phyloP scores from a whole-genome alignment of 2,329 filamentous ascomycete genomes.

The Cercospora berteroae region DNA sequence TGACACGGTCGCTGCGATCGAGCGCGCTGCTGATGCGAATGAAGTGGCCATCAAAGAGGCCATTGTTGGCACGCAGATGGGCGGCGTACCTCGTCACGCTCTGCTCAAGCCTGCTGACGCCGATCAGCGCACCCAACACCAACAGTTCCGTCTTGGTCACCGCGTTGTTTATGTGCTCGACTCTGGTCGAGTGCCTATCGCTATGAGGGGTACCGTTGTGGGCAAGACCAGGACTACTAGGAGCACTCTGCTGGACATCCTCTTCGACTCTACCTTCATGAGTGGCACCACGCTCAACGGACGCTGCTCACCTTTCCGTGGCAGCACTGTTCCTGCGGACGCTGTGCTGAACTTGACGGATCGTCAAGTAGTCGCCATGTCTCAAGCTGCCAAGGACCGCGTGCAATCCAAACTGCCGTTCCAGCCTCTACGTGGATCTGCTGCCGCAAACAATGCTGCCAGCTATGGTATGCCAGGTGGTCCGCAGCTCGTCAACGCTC shows the following conservation, averaged over 20 bases:
- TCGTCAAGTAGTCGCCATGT: slow-evolving; percentile 70
- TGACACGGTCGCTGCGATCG: slow-evolving; percentile 77
- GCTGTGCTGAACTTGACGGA: slow-evolving; percentile 84
- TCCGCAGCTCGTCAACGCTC: slow-evolving; percentile 59
- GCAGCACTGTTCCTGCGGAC: slow-evolving; percentile 84
- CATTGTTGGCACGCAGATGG: slow-evolving; percentile 66
- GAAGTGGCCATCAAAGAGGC: slow-evolving; percentile 48
- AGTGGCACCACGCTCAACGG: slow-evolving; percentile 89
- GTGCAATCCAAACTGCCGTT: slow-evolving; percentile 27
- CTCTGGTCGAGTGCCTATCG: slow-evolving; percentile 92
- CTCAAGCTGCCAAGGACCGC: slow-evolving; percentile 37
- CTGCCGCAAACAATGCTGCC: slow-evolving; percentile 38
- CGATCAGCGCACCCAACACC: slow-evolving; percentile 85
- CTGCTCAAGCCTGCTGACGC: slow-evolving; percentile 91
- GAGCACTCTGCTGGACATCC: slow-evolving; percentile 78
- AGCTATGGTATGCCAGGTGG: slow-evolving; percentile 59
- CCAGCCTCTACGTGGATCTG: slow-evolving; percentile 28
- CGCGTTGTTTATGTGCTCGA: slow-evolving; percentile 90
- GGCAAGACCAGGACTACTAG: slow-evolving; percentile 87
- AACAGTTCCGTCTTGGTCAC: slow-evolving; percentile 80
- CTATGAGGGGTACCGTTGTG: slow-evolving; percentile 86
- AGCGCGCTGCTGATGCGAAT: slow-evolving; percentile 68
- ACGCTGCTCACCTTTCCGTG: slow-evolving; percentile 87
- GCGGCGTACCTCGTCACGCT: slow-evolving; percentile 78
- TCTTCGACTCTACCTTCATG: slow-evolving; percentile 96